Base-by-base conservation (phyloP, 2,329 filamentous ascomycete species). In the Aotearoamyces nothofagi region DNA sequence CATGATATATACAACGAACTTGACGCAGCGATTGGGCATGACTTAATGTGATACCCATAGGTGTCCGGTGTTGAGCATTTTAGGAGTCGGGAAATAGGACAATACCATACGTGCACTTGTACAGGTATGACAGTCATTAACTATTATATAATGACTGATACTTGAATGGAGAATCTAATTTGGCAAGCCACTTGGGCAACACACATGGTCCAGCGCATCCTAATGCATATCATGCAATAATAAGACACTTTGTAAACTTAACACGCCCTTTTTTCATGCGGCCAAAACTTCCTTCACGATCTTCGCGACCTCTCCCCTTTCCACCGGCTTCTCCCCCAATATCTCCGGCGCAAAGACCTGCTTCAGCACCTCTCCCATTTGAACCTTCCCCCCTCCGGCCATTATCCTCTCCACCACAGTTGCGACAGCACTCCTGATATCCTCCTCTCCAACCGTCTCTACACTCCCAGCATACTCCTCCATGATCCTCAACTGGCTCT, bases 321-420 rank as follows among this genome's bases (percentile, higher is more conserved):
- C 69, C 19, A 79, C 62, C 22, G 66, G 61, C 52, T 73, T 74
- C 19, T 69, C 76, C 33, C 72, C 66, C 15, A 80, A 52, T 4
- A 56, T 62, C 5, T 60, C 56, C 16, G 61, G 58, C 24, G 54
- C 53, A 29, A 69, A 51, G 8, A 78, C 49, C 36, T 55, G 60
- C 57, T 71, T 78, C 63, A 83, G 66, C 7, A 77, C 61, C 32
- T 68, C 61, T 4, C 75, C 72, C 37, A 73, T 52, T 27, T 61
- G 50, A 9, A 58, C 44, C 48, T 69, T 69, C 27, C 43, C 45
- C 6, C 46, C 63, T 12, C 60, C 60, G 15, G 51, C 54, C 42
- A 57, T 61, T 32, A 69, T 51, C 17, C 55, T 58, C 15, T 61
- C 58, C 13, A 79, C 52, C 3, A 63, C 61, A 16, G 53, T 55